These are phyloP conservation scores for Noccaea caerulescens DNA, from an alignment of 345 rosid genomes.

Conservation along the genomic window DNA sequence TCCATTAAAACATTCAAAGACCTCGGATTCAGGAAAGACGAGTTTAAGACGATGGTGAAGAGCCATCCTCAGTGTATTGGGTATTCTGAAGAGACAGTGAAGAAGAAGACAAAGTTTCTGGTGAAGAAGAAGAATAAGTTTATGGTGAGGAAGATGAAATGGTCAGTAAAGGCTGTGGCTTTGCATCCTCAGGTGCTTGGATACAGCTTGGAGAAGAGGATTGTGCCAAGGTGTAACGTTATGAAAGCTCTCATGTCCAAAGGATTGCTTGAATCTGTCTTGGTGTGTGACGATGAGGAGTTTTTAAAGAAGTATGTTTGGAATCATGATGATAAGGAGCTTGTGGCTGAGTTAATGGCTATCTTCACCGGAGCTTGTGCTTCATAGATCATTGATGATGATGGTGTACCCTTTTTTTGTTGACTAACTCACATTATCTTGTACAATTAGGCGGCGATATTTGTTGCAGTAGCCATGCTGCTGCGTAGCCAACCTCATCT, in stretches of 20 bases:
- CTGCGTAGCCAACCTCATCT: no score
- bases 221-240: constrained; percentile 45
- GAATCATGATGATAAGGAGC: constrained; percentile 9
- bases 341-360: constrained; percentile 23
- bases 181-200: constrained; percentile 10
- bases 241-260: constrained; percentile 31
- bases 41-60: constrained; percentile 21
- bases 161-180: constrained; percentile 25
- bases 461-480: no score
- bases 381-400: neutral
- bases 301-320: neutral
- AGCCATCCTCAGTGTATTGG: neutral
- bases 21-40: constrained; percentile 26
- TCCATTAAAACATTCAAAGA: constrained; percentile 33
- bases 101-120: constrained; percentile 32
- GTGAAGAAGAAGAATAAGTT: constrained; percentile 30
- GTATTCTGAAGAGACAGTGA: neutral
- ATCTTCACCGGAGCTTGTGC: neutral
- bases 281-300: neutral
- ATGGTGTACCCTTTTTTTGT: no score
- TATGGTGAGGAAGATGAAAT: constrained; percentile 22
- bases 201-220: constrained; percentile 44
- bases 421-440: no score
- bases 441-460: no score
- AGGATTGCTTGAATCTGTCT: constrained; percentile 14